Percentiles rank a stretch among this genome's conserved stretches.
phyloP scores from a whole-genome alignment of 192 early-diverging fungal genomes.

The Coemansia sp. region DNA sequence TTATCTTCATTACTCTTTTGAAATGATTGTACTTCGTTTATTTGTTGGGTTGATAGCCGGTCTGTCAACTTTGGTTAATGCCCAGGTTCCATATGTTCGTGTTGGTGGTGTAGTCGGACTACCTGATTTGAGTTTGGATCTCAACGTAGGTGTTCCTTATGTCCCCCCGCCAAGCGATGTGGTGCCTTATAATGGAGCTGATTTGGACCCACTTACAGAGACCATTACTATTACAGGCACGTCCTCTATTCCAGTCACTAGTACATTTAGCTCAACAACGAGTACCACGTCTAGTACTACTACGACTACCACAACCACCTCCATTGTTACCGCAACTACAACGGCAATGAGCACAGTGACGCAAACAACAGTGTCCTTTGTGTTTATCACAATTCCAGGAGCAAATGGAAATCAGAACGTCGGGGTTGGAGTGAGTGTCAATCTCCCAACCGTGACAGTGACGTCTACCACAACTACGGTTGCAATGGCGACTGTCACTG shows the following conservation, averaged over 20 bases:
- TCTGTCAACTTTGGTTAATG: constrained; percentile 19
- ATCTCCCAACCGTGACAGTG: background rate
- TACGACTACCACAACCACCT: background rate
- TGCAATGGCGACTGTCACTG: background rate
- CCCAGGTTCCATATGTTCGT: background rate
- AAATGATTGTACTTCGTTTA: constrained; percentile 2
- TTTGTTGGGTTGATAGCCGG: constrained; percentile 26
- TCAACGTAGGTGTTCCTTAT: background rate
- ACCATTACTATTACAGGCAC: background rate
- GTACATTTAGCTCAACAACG: background rate
- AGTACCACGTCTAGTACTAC: background rate
- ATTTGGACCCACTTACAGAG: background rate
- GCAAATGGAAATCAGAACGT: background rate
- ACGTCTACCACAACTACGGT: background rate
- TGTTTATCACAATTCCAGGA: background rate
- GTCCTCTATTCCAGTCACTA: background rate
- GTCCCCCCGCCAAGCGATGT: background rate
- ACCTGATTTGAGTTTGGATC: background rate
- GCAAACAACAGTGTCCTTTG: background rate
- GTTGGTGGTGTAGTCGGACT: background rate
- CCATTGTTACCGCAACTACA: background rate
- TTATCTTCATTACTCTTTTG: background rate
- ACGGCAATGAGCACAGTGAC: background rate
- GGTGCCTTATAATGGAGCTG: background rate
- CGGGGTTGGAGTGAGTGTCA: background rate